These are phyloP conservation scores for Xylaria curta DNA, from an alignment of 495 filamentous ascomycete species.

Conservation along the genomic window DNA sequence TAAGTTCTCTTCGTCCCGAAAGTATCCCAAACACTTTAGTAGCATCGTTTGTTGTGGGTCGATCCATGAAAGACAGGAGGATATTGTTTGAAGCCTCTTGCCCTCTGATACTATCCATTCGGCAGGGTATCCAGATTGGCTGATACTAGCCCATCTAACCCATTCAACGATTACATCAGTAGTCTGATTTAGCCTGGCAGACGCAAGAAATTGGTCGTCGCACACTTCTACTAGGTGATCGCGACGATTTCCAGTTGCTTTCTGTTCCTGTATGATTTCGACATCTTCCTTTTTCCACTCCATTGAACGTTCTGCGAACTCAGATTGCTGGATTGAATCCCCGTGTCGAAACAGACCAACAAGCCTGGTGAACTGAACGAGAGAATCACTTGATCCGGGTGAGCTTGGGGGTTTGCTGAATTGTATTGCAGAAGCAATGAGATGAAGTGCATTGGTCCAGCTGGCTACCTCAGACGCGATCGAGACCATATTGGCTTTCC, in stretches of 20 bases:
- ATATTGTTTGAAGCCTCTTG: background rate
- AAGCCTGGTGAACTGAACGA: background rate
- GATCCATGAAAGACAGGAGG: background rate
- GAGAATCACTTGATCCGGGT: background rate
- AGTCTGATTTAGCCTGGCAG: background rate
- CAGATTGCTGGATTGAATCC: background rate
- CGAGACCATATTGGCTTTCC: background rate
- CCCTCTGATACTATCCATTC: background rate
- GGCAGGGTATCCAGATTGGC: background rate
- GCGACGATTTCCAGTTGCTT: background rate
- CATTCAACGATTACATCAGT: background rate
- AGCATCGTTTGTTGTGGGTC: background rate
- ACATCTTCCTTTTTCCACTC: background rate
- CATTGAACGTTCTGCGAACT: background rate
- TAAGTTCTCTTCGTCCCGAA: background rate
- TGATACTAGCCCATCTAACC: background rate
- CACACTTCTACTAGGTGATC: background rate
- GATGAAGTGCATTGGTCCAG: background rate
- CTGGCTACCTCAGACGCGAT: background rate
- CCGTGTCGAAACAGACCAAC: background rate
- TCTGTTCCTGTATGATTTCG: background rate
- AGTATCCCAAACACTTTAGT: background rate
- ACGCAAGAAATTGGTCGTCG: background rate
- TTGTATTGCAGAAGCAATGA: background rate
- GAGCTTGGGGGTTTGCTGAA: background rate